Evolutionary conservation across 352 stramenopile species (phyloP).

Genomic region (Plasmopara halstedii): DNA sequence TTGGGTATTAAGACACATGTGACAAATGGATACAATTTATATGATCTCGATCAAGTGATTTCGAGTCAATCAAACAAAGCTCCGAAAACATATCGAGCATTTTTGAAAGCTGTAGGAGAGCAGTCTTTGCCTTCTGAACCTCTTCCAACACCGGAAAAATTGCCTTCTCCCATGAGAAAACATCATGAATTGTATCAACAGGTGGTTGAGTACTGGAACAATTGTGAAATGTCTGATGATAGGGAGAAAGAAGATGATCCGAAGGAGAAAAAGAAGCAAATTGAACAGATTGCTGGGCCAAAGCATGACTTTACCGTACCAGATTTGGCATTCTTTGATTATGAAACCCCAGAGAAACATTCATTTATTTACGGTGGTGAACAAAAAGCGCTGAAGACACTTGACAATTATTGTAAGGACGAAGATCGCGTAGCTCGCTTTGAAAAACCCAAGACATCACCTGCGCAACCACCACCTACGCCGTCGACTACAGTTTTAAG

Average conservation of each 20-base stretch:
- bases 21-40: conserved; percentile 55
- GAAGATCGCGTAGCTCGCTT: conserved; percentile 87
- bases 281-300: conserved; percentile 39
- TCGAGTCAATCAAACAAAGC: conserved; percentile 36
- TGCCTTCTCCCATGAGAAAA: conserved; percentile 20
- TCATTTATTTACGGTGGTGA: conserved; percentile 71
- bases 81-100: conserved; percentile 69
- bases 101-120: conserved; percentile 41
- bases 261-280: conserved; percentile 4
- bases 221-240: neutral
- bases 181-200: conserved; percentile 52
- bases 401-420: conserved; percentile 60
- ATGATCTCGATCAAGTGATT: conserved; percentile 56
- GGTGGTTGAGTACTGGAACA: conserved; percentile 44
- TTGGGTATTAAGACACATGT: conserved; percentile 63
- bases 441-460: conserved; percentile 96
- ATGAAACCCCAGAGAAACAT: conserved; percentile 35
- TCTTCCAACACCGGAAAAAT: conserved; percentile 35
- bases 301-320: conserved; percentile 54
- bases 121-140: conserved; percentile 38
- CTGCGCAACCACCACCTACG: conserved; percentile 70
- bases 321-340: conserved; percentile 57
- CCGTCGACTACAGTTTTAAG: conserved; percentile 89
- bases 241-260: conserved; percentile 9
- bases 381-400: conserved; percentile 47